Base-by-base conservation (phyloP, 2,329 filamentous ascomycete species). In the Cladosporium sp. region DNA sequence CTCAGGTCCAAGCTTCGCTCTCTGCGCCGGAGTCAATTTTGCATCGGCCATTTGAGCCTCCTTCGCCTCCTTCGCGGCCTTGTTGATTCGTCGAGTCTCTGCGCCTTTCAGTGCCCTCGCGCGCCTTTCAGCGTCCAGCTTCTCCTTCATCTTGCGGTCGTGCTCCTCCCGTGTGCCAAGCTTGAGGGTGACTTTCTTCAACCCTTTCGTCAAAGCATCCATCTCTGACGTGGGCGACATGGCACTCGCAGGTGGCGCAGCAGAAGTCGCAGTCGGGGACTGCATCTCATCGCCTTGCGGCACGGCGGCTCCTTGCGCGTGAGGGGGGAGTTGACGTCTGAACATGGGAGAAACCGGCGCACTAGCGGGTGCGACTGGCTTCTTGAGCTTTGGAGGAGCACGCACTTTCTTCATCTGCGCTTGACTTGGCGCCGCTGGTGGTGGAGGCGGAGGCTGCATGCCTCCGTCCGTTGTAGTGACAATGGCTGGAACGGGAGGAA, bases 121-220 rank as follows among this genome's bases (percentile, higher is more conserved):
- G 37, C 61, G 37, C 10, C 64, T 55, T 46, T 74, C 67, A n/a
- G 63, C 72, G 61, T 80, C 76, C 18, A 76, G 68, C 7, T 72
- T 73, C 28, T 68, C 67, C 44, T 58, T 62, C 38, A 63, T 56
- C 50, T 63, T 66, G 3, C 61, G 62, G 43, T 80, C 77, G 55
- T 82, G 73, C 60, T 83, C 79, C 60, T 83, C 79, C 18, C 74
- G 74, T 0, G 78, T 73, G 0, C 78, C 78, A 48, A 83, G 70
- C 56, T 81, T 82, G 44, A 85, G 63, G 18, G 80, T 83, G 51
- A 84, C 77, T 28, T 77, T 77, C 61, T 78, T 79, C 55, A 83
- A 64, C 3, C 77, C 77, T 3, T 74, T 71, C 1, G 77, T 71
- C 22, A 83, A 64, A 14, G 68, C 70, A 42, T 82, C 78, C 42